These are phyloP conservation scores for Cudoniella acicularis DNA, from an alignment of 495 filamentous ascomycete genomes.

Conservation along the genomic window DNA sequence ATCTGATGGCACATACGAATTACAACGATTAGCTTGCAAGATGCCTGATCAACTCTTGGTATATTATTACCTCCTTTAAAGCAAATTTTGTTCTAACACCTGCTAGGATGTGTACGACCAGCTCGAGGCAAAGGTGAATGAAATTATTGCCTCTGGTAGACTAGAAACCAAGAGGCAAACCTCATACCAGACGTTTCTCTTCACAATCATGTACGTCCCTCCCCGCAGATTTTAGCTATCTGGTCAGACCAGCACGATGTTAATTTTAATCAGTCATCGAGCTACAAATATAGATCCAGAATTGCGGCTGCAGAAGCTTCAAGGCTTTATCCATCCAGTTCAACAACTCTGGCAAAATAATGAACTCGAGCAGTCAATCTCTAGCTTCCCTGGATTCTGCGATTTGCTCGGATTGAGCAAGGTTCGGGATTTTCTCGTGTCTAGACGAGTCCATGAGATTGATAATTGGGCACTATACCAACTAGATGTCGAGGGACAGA, in stretches of 20 bases:
- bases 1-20: slow-evolving; percentile 72
- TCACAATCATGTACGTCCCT: slow-evolving; percentile 77
- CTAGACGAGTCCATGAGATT: slow-evolving; percentile 68
- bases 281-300: slow-evolving; percentile 67
- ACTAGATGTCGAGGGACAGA: slow-evolving; percentile 75
- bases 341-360: slow-evolving; percentile 75
- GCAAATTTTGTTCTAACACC: slow-evolving; percentile 27
- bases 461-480: slow-evolving; percentile 75
- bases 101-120: slow-evolving; percentile 71
- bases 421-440: slow-evolving; percentile 73
- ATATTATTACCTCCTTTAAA: neutral
- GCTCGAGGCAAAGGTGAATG: slow-evolving; percentile 75
- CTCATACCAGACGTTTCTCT: slow-evolving; percentile 71
- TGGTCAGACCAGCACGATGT: slow-evolving; percentile 8
- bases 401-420: slow-evolving; percentile 72
- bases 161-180: slow-evolving; percentile 69
- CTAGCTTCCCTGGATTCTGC: slow-evolving; percentile 77
- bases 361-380: slow-evolving; percentile 61
- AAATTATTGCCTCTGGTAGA: slow-evolving; percentile 67
- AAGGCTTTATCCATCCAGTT: slow-evolving; percentile 73
- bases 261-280: slow-evolving; percentile 58
- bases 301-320: slow-evolving; percentile 59
- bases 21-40: slow-evolving; percentile 82
- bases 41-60: slow-evolving; percentile 82
- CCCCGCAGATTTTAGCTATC: slow-evolving; percentile 7